Base-by-base conservation (phyloP, 495 filamentous ascomycete species). In the Trichodelitschia bisporula region DNA sequence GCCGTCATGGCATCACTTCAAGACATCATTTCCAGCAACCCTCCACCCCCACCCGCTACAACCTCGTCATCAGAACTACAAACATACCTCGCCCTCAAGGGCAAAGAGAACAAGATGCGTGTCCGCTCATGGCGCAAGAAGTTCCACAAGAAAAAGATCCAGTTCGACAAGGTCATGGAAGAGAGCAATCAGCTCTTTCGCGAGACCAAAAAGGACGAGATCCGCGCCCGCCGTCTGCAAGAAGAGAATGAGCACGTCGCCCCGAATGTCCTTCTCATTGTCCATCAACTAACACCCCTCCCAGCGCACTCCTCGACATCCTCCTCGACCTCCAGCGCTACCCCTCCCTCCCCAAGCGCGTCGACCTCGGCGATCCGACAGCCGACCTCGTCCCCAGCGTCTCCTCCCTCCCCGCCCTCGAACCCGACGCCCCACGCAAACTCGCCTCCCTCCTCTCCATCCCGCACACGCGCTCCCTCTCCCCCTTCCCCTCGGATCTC, bases 81-180 rank as follows among this genome's bases (percentile, higher is more conserved):
- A n/a, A n/a, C n/a, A n/a, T n/a, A n/a, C n/a, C n/a, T n/a, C n/a
- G n/a, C n/a, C n/a, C n/a, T n/a, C n/a, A n/a, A n/a, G n/a, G n/a
- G n/a, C n/a, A n/a, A n/a, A n/a, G n/a, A n/a, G n/a, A n/a, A 6
- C 21, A 24, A 24, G 21, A 6, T 24, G 21, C 21, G 6, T n/a
- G n/a, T 24, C 21, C 6, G n/a, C 6, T 24, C 21, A 6, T 24
- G 21, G 29, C 1, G 79, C 55, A 92, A 89, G 54, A 97, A 97
- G 55, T 97, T 84, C 51, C 69, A 77, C 33, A 97, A 97, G 56
- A 69, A 90, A 57, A 73, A 76, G 43, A 58, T 78, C 42, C 60
- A 64, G 23, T 97, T 93, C 41, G 80, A 93, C 40, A 61, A 72
- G 26, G 66, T 64, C 41, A 80, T 84, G 68, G 63, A 66, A 29